phyloP scores from a whole-genome alignment of 2,329 filamentous ascomycete genomes.

The Acrocalymma vagum region DNA sequence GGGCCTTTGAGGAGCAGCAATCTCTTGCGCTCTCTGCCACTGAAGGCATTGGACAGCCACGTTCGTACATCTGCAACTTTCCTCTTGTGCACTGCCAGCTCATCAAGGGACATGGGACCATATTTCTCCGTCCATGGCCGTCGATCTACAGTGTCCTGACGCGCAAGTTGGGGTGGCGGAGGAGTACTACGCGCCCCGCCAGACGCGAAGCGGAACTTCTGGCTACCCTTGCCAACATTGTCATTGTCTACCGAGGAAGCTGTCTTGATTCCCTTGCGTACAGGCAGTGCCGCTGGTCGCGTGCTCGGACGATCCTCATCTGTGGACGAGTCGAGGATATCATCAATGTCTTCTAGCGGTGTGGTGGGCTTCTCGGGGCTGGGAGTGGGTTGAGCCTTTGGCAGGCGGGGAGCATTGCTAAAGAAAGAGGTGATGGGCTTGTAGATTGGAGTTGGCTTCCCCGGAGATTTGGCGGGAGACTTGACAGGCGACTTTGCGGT shows the following conservation, averaged over 20 bases:
- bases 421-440: constrained; percentile 61
- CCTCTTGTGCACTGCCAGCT: constrained; percentile 92
- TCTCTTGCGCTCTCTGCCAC: constrained; percentile 68
- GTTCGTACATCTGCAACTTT: constrained; percentile 86
- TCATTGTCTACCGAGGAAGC: constrained; percentile 22
- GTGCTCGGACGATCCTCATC: constrained; percentile 35
- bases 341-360: constrained; percentile 41
- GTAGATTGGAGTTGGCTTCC: constrained; percentile 47
- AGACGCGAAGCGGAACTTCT: constrained; percentile 55
- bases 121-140: constrained; percentile 91
- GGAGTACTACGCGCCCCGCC: constrained; percentile 41
- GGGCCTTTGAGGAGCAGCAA: constrained; percentile 87
- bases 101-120: constrained; percentile 76
- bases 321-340: constrained; percentile 48
- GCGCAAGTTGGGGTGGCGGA: constrained; percentile 32
- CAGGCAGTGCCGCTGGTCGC: constrained; percentile 31
- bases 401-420: constrained; percentile 52
- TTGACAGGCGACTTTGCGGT: constrained; percentile 29
- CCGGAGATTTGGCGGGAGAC: constrained; percentile 40
- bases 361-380: constrained; percentile 48
- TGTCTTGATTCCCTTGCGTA: constrained; percentile 38
- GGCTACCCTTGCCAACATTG: constrained; percentile 40
- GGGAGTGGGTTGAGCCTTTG: constrained; percentile 47
- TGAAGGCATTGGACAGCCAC: constrained; percentile 81
- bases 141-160: constrained; percentile 58